phyloP scores from a whole-genome alignment of 2,329 filamentous ascomycete species.

The Delphinella strobiligena region DNA sequence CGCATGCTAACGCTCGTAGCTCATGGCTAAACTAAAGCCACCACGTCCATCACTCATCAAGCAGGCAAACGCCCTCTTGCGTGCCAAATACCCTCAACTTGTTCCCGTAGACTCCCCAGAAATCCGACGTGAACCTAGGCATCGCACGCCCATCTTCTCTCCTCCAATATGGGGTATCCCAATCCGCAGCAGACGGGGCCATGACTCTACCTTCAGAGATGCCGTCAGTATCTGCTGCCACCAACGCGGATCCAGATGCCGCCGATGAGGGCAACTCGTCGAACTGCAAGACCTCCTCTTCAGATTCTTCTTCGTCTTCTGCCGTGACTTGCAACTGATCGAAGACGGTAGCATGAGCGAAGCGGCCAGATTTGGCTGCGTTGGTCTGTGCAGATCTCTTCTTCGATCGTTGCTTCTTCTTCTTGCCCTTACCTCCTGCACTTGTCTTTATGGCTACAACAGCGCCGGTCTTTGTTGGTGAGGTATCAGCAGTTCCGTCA shows the following conservation, averaged over 20 bases:
- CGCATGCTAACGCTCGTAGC: too few species aligned
- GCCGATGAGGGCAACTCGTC: slow-evolving; percentile 6
- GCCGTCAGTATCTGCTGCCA: slow-evolving; percentile 7
- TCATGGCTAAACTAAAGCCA: too few species aligned
- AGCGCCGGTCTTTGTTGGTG: neutral
- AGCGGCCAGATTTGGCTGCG: slow-evolving; percentile 10
- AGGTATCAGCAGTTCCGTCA: too few species aligned
- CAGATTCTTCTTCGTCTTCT: slow-evolving; percentile 10
- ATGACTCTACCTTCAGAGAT: neutral
- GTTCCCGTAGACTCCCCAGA: slow-evolving; percentile 49
- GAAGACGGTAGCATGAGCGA: slow-evolving; percentile 20
- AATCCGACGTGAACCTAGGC: slow-evolving; percentile 37
- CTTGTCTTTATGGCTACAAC: neutral
- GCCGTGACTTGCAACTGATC: slow-evolving; percentile 16
- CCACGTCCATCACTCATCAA: neutral
- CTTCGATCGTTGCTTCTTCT: slow-evolving; percentile 8
- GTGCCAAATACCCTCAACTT: slow-evolving; percentile 50
- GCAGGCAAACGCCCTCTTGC: slow-evolving; percentile 34
- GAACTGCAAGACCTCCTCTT: slow-evolving; percentile 8
- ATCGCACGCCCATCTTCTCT: slow-evolving; percentile 21
- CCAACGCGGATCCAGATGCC: slow-evolving; percentile 3
- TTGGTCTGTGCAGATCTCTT: neutral
- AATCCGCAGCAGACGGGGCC: neutral
- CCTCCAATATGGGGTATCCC: neutral
- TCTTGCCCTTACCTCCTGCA: neutral